These are phyloP conservation scores for Hirsutella minnesotensis DNA, from an alignment of 2,329 filamentous ascomycete species.

Conservation along the genomic window DNA sequence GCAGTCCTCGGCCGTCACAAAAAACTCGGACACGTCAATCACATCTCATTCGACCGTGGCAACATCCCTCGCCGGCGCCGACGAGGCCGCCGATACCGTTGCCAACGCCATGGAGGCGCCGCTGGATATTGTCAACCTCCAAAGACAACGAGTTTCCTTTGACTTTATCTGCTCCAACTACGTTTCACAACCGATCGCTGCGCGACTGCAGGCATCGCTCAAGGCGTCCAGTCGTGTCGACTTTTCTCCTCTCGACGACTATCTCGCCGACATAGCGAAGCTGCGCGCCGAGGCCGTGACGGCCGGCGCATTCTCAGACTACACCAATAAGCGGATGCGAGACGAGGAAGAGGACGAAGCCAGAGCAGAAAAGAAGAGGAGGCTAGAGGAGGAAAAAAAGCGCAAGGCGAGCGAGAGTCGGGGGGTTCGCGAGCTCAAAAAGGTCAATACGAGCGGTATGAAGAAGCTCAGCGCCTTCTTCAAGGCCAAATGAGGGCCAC, in stretches of 20 bases:
- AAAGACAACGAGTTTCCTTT: conserved; percentile 52
- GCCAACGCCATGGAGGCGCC: conserved; percentile 33
- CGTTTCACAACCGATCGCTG: conserved; percentile 32
- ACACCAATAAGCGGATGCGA: conserved; percentile 53
- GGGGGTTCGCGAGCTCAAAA: conserved; percentile 70
- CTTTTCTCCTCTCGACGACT: conserved; percentile 60
- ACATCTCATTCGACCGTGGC: conserved; percentile 32
- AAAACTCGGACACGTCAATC: conserved; percentile 20
- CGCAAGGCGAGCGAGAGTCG: conserved; percentile 63
- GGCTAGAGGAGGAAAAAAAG: conserved; percentile 80
- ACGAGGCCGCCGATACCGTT: conserved; percentile 19
- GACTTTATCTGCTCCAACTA: conserved; percentile 54
- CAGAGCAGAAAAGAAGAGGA: conserved; percentile 69
- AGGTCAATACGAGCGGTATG: conserved; percentile 88
- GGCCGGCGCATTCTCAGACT: conserved; percentile 56
- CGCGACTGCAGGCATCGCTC: conserved; percentile 27
- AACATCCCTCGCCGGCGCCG: conserved; percentile 28
- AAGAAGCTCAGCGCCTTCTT: conserved; percentile 96
- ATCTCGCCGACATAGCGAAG: conserved; percentile 53
- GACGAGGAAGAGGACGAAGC: conserved; percentile 57
- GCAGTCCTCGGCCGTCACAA: conserved; percentile 22
- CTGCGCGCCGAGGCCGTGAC: conserved; percentile 61
- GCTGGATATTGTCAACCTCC: conserved; percentile 40
- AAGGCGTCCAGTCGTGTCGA: conserved; percentile 33
- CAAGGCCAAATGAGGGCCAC: conserved; percentile 44